Base-by-base conservation (phyloP, 1,284 basidiomycete genomes). In the Trametes pubescens region DNA sequence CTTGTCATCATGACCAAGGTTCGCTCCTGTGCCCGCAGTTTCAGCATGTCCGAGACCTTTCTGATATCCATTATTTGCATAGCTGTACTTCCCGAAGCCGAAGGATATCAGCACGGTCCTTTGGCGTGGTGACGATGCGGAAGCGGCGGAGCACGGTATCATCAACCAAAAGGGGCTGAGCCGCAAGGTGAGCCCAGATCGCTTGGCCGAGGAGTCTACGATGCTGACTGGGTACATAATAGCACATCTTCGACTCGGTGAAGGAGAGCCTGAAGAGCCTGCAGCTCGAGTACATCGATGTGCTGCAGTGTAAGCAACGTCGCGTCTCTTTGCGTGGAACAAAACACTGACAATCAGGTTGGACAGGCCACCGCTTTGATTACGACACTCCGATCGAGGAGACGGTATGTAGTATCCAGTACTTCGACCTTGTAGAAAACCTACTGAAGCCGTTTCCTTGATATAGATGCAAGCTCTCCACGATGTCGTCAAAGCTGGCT, bases 1-100 rank as follows among this genome's bases (percentile, higher is more conserved):
- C 86, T 94, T 34, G 91, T 94, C n/a, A 84, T 94, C 37, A 81
- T 94, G 81, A 93, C 91, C 43, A 94, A 94, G 79, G 88, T 86
- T 10, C 1, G 43, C 32, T 24, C 29, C 21, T 10, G 21, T 24
- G 4, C 18, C 18, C 1, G 10, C 8, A 32, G 3, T 32, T 6
- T 14, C 16, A 7, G 14, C 24, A 7, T 2, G 22, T 18, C 37
- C 13, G n/a, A n/a, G n/a, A n/a, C n/a, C n/a, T n/a, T n/a, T n/a
- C n/a, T n/a, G n/a, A n/a, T n/a, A n/a, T n/a, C n/a, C n/a, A n/a
- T n/a, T n/a, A n/a, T 11, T 24, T 14, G 5, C 21, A 6, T n/a
- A 67, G 66, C 7, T 68, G 3, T 65, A 61, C 46, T 40, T 29
- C 37, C 54, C 68, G 2, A 62, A 64, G 4, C 55, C 67, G 9